A percentile compares a stretch with the other conserved stretches of the same genome.
Evolutionary conservation across 2,329 filamentous ascomycete species (phyloP).

Genomic region (Paraconiothyrium sp.): DNA sequence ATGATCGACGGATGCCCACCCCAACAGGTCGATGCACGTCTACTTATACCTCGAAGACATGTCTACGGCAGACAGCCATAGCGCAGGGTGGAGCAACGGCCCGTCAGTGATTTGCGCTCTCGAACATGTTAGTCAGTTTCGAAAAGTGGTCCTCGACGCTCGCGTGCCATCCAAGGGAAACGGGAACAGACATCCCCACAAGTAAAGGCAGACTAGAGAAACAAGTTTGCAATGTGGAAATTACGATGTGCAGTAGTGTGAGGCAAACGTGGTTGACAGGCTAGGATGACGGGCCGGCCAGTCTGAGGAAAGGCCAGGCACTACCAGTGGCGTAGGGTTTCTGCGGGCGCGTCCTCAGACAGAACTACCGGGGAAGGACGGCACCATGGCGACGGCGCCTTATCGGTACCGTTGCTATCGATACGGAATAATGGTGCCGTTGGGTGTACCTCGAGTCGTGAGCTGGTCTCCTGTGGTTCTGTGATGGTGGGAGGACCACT

Average conservation of each 20-base stretch:
- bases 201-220: constrained; percentile 3
- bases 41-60: constrained; percentile 4
- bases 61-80: not conserved
- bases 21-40: not conserved
- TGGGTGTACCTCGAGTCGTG: not conserved
- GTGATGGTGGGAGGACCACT: not conserved
- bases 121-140: constrained; percentile 11
- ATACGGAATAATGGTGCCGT: not conserved
- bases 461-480: not conserved
- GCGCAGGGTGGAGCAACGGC: constrained; percentile 3
- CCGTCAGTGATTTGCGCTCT: constrained; percentile 12
- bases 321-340: constrained; percentile 1
- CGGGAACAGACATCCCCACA: not conserved
- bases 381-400: not conserved
- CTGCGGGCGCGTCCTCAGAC: constrained; percentile 1
- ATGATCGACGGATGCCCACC: constrained; percentile 9
- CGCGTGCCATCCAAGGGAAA: constrained; percentile 3
- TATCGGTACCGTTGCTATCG: constrained; percentile 8
- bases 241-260: constrained; percentile 9
- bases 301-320: not conserved
- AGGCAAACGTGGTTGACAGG: constrained; percentile 10
- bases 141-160: constrained; percentile 10
- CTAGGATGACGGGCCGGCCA: not conserved
- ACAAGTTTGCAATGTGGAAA: constrained; percentile 6
- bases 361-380: constrained; percentile 3